Evolutionary conservation across 805 yeast species (phyloP), one percentile per base, ranked within the genome.

Genomic region (Kodamaea fukazawae): DNA sequence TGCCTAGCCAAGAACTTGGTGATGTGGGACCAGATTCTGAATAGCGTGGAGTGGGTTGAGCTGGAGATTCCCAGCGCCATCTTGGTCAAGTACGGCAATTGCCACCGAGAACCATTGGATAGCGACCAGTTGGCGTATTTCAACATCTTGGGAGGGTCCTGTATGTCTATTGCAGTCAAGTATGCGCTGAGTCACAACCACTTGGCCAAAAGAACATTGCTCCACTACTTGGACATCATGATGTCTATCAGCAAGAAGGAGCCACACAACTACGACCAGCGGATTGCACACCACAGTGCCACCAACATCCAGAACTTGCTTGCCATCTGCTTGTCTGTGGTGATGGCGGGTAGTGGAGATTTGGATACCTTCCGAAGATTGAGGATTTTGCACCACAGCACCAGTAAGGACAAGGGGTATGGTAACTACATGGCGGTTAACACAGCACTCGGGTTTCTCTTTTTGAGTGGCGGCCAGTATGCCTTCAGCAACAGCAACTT

Each of bases 271-370:
- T 78, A 79, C 50, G 91, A 86, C 50, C 78, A 78, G 43, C 69
- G 67, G 39, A 59, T 85, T 26, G 73, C 87, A 0, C 62, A 70
- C 29, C 61, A 68, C 31, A 74, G 86, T 7, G 74, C 83, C 1
- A 61, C 70, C 14, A 74, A 73, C 25, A 66, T 81, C 23, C 78
- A 81, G 34, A 79, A 79, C 46, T 65, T 83, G 1, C 49, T 88
- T 10, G 73, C 82, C 1, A 58, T 91, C 4, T 75, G 93, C 7
- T 58, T 76, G 5, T 76, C 96, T 0, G 68, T 87, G 18, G 73
- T 89, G 0, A 85, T 88, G 86, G 90, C 96, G 1, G 96, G 96
- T 1, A 78, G 89, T 11, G 98, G 99, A 1, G 96, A 93, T 56
- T 61, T 90, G 39, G 85, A 79, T 32, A 76, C 81, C 0, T 75